Evolutionary conservation across 495 filamentous ascomycete genomes (phyloP).

Genomic region (Collariella sp.): DNA sequence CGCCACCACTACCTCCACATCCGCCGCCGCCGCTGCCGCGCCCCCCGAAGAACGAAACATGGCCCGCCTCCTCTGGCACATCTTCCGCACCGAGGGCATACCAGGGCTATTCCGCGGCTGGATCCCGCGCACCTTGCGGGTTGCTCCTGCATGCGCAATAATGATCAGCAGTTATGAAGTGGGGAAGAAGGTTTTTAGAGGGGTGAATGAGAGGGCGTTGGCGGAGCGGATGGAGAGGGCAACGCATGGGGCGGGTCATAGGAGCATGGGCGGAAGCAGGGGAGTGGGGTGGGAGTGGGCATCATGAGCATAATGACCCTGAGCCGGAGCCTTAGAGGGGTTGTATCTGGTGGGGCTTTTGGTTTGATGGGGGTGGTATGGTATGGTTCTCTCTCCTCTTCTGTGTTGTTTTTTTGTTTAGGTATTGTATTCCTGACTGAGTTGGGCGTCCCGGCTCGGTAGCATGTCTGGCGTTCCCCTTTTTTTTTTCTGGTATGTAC

Average conservation of each 20-base stretch:
- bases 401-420: background rate
- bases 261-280: too few species aligned
- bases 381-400: background rate
- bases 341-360: background rate
- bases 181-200: constrained; percentile 77
- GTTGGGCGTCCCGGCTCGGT: background rate
- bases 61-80: constrained; percentile 73
- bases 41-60: constrained; percentile 66
- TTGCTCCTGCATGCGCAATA: constrained; percentile 95
- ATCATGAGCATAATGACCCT: background rate
- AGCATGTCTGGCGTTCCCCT: constrained; percentile 21
- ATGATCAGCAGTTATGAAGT: constrained; percentile 98
- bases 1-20: constrained; percentile 10
- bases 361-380: background rate
- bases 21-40: constrained; percentile 21
- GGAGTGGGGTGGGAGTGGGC: too few species aligned
- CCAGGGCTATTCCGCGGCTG: constrained; percentile 81
- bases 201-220: constrained; percentile 59
- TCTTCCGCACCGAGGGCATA: constrained; percentile 75
- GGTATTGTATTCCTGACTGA: background rate
- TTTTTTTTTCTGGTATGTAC: background rate
- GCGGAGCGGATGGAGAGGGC: constrained; percentile 9
- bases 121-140: constrained; percentile 84
- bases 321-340: background rate
- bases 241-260: background rate